Conservation (phyloP, 148 eudicot genomes). For the Simmondsia chinensis region DNA sequence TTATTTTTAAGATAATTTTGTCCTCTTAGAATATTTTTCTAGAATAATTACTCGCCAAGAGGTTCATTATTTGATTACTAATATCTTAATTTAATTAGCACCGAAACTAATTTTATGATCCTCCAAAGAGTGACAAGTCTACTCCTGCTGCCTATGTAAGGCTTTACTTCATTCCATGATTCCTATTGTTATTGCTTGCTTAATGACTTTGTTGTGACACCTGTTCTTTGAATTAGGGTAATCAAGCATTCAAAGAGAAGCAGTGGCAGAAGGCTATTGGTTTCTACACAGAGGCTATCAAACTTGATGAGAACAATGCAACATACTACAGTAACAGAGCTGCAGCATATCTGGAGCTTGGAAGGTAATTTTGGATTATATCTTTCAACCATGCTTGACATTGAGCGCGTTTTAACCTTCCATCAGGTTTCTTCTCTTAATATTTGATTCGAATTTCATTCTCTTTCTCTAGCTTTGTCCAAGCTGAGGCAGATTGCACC, state of each 20-base stretch:
- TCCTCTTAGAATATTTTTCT: no score
- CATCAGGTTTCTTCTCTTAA: not conserved
- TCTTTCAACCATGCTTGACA: not conserved
- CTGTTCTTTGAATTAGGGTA: constrained; percentile 38
- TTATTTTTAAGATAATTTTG: no score
- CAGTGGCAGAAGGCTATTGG: constrained; percentile 78
- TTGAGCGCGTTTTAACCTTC: not conserved
- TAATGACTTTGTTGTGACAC: not conserved
- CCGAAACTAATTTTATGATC: no score
- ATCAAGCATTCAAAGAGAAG: constrained; percentile 79
- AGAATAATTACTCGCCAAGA: no score
- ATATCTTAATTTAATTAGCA: no score
- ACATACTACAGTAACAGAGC: constrained; percentile 85
- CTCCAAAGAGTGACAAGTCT: not conserved
- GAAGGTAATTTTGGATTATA: constrained; percentile 31
- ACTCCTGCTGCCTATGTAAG: not conserved
- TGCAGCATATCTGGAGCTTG: constrained; percentile 67
- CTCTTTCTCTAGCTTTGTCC: constrained; percentile 43
- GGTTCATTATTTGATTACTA: no score
- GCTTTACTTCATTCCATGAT: not conserved
- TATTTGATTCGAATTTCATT: not conserved
- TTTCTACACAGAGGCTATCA: constrained; percentile 82
- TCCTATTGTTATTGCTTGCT: no score
- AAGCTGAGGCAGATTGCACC: constrained; percentile 82
- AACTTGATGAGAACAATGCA: constrained; percentile 61